Evolutionary conservation across 176 grass and related monocot genomes (phyloP).

Genomic region (Zoysia japonica): DNA sequence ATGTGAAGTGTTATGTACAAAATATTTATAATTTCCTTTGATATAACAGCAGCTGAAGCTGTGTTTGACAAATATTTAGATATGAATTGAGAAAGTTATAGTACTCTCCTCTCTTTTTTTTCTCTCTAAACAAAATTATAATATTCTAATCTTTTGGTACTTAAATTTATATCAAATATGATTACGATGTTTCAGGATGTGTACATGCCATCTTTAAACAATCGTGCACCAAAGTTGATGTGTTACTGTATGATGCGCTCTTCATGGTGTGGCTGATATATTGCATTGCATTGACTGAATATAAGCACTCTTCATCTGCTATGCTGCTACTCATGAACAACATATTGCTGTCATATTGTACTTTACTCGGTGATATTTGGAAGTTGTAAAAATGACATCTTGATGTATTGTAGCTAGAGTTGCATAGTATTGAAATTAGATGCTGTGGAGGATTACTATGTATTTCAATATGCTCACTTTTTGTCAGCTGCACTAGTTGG

Average conservation of each 20-base stretch:
- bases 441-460: neutral
- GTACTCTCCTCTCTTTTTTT: neutral
- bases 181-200: neutral
- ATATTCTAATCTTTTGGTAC: neutral
- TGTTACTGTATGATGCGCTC: neutral
- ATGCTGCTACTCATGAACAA: neutral
- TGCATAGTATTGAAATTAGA: neutral
- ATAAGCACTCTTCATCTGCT: conserved; percentile 4
- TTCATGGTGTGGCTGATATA: neutral
- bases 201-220: neutral
- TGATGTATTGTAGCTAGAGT: neutral
- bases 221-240: neutral
- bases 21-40: neutral
- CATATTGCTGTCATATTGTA: neutral
- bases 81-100: neutral
- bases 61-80: neutral
- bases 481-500: neutral
- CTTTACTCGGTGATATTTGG: neutral
- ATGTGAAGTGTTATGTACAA: neutral
- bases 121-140: neutral
- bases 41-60: neutral
- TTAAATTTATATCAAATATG: conserved; percentile 19
- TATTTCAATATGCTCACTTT: conserved; percentile 1
- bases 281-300: neutral
- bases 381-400: neutral